Evolutionary conservation across 192 early-diverging fungal species (phyloP), one percentile per base, ranked within the genome.

Genomic region (Coemansia sp.): DNA sequence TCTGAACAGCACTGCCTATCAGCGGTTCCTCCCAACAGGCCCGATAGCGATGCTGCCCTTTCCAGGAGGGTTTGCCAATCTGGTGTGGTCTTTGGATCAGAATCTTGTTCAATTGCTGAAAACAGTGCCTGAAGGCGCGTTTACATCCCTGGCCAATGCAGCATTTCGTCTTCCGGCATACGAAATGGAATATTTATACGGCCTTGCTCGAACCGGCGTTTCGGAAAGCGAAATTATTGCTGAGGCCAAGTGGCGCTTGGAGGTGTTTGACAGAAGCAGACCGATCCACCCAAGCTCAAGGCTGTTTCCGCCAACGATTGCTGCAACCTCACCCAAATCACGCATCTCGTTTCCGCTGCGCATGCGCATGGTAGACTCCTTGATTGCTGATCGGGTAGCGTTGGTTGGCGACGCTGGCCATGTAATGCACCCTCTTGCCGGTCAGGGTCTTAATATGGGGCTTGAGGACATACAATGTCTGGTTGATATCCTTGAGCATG

Each of bases 321-420:
- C 87, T 5, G 85, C 75, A 11, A 84, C 93, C 0, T 76, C 85
- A 63, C 88, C 90, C 15, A 85, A 81, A 13, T 90, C 86, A 40
- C 79, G 92, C 54, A 92, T 90, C 6, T 84, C 85, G 13, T 99
- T 98, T 66, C 97, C 97, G 1, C 75, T 98, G 48, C 82, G 86
- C 22, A 73, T 99, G 86, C 85, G 92, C 42, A 90, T 95, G 67
- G 87, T 94, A 5, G 89, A 88, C 66, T 77, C 84, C 67, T 92
- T 97, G 73, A 77, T 92, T 13, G 84, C 83, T 7, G 84, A 92
- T 11, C 85, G 97, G 7, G 79, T 95, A 12, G 96, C 90, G 19
- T 85, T 99, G 68, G 87, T 99, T 61, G 97, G 95, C 7, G 97
- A 99, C 76, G 95, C 97, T 19, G 97, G 96, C 19, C 97, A 99